A percentile compares a stretch with the other conserved stretches of the same genome.
Evolutionary conservation across 331 rosid genomes (phyloP).

Genomic region (Spiraea crenata): DNA sequence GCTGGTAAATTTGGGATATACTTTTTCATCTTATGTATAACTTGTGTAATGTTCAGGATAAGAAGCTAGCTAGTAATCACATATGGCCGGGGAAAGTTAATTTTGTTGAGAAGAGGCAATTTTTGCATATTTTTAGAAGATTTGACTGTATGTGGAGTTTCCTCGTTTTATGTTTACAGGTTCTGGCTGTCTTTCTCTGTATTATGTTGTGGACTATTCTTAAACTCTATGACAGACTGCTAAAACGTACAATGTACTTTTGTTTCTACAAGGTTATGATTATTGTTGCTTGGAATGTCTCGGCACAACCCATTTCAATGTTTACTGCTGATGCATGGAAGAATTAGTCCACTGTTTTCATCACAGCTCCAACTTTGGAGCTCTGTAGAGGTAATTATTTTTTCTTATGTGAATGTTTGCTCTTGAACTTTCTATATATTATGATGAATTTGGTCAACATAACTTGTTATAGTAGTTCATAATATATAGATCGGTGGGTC

Average conservation of each 20-base stretch:
- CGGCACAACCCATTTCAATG: constrained; percentile 71
- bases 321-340: constrained; percentile 68
- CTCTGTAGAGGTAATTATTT: constrained; percentile 75
- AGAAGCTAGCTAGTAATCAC: constrained; percentile 50
- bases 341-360: constrained; percentile 86
- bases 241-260: constrained; percentile 25
- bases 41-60: constrained; percentile 57
- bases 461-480: too few relatives aligned
- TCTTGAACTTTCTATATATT: too few relatives aligned
- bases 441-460: too few relatives aligned
- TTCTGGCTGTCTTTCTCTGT: constrained; percentile 26
- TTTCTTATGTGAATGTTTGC: constrained; percentile 1
- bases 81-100: constrained; percentile 94
- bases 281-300: constrained; percentile 87
- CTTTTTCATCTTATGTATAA: too few relatives aligned
- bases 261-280: constrained; percentile 73
- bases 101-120: constrained; percentile 93
- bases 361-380: constrained; percentile 93
- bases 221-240: constrained; percentile 15
- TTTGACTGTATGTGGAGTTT: constrained; percentile 99
- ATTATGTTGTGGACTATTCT: constrained; percentile 10
- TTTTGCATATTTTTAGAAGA: constrained; percentile 97
- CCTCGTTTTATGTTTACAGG: constrained; percentile 91
- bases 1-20: neutral
- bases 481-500: too few relatives aligned